Base-by-base conservation (phyloP, 495 filamentous ascomycete species). In the Tirmania nivea region DNA sequence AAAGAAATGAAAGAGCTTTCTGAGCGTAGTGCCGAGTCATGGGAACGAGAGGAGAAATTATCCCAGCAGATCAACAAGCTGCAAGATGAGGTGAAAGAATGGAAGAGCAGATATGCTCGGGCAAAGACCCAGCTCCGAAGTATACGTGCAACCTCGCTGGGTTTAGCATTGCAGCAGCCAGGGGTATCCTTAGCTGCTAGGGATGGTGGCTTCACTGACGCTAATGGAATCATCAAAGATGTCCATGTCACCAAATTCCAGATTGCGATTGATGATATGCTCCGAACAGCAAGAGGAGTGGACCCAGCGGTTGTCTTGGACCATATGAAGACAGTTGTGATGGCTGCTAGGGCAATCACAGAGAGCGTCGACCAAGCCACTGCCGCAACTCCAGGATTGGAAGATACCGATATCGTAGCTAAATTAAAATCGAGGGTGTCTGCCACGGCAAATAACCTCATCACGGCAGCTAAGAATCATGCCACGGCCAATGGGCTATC, bases 211-310 rank as follows among this genome's bases (percentile, higher is more conserved):
- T 77, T 94, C 57, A 72, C 80, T 19, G 73, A 81, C 54, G 71
- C 76, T 10, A 73, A 82, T 50, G 90, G 90, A 2, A 63, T 89
- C 21, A 78, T 97, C 49, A 84, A 81, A 67, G 88, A 94, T 67
- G 76, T 94, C 19, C 81, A 94, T 68, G 77, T 97, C 49, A 94
- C 90, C 36, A 85, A 84, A 57, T 96, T 93, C 72, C 90, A 97
- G 65, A 81, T 95, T 57, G 78, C 87, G 14, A 83, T 97, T 54
- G 90, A 96, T 62, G 90, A 95, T 61, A 75, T 96, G 6, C 71
- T 97, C n/a, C 79, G 78, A 36, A 72, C 72, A 45, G 85, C 84
- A 3, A 78, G 89, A 14, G 72, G 69, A 25, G 76, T 81, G n/a
- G 78, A 83, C 50, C 78, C 85, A 0, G 72, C 76, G 34, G 71